Base-by-base conservation (phyloP, 2,329 filamentous ascomycete genomes). In the Mollisiaceae sp. region DNA sequence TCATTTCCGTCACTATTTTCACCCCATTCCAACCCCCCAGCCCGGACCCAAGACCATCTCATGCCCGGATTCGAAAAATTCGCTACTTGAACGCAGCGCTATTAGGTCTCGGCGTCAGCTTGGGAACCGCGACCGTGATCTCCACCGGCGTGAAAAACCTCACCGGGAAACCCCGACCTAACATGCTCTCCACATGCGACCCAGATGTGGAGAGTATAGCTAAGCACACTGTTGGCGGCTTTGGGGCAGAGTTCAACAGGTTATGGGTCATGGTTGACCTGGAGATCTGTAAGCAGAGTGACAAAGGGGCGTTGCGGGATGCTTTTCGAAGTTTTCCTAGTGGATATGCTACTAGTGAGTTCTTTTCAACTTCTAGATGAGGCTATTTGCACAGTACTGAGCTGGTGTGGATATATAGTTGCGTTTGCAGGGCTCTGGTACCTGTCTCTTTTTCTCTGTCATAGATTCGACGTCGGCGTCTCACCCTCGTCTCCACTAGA, bases 131-230 rank as follows among this genome's bases (percentile, higher is more conserved):
- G 3, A 94, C 90, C 81, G 88, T 94, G 78, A 86, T 95, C 72
- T 93, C 92, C 0, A 88, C 92, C 71, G 91, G 89, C 61, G 86
- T 95, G 82, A 97, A 97, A 83, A 91, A 84, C 57, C 70, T 89
- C 3, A 82, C 86, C 66, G 87, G 86, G 45, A 88, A 86, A 71
- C 86, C 86, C 4, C 77, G 87, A 32, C 87, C 87, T 2, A 84
- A 89, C 75, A 71, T 89, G 59, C 24, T 64, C 15, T 20, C 32
- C n/a, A 55, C 24, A 20, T 64, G 56, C 45, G 38, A 54, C 39
- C 57, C 57, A 9, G 52, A 55, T 18, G 15, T 55, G 24, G 52
- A 55, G 24, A 55, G 35, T 6, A 55, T 32, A 27, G 52, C 18
- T 22, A 55, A 35, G 20, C 35, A 55, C 35, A 55, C 52, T 55